A percentile compares a stretch with the other conserved stretches of the same genome.
These are phyloP conservation scores for Beta vulgaris DNA, from an alignment of 148 eudicot genomes.

Conservation along the genomic window DNA sequence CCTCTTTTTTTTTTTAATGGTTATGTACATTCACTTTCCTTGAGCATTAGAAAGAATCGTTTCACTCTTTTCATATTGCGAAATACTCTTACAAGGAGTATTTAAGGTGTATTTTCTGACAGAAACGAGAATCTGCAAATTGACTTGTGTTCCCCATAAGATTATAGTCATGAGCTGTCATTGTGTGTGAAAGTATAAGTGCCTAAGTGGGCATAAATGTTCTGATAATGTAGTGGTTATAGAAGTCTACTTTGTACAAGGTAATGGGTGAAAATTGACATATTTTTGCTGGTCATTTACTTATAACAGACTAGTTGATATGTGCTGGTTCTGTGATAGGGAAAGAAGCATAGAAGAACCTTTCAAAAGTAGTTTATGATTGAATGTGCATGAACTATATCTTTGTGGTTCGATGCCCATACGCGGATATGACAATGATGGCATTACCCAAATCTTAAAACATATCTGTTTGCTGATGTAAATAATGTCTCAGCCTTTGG, in stretches of 20 bases:
- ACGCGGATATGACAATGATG: neutral
- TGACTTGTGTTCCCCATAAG: slow-evolving; percentile 3
- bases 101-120: neutral
- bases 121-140: neutral
- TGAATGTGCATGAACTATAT: neutral
- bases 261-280: slow-evolving; percentile 13
- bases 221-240: neutral
- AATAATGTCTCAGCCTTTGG: neutral
- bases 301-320: neutral
- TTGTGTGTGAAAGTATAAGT: too few relatives aligned
- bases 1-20: neutral
- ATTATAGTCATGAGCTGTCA: neutral
- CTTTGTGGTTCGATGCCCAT: neutral
- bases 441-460: neutral
- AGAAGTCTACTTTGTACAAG: neutral
- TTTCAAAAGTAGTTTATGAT: neutral
- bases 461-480: neutral
- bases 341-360: slow-evolving; percentile 15
- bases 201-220: slow-evolving; percentile 23
- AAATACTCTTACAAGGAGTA: neutral
- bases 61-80: neutral
- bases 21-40: too few relatives aligned
- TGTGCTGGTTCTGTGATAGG: slow-evolving; percentile 13
- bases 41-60: too few relatives aligned
- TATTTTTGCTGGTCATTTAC: neutral